Evolutionary conservation across 2,329 filamentous ascomycete genomes (phyloP).

Genomic region (Domatiomyces catenatus): DNA sequence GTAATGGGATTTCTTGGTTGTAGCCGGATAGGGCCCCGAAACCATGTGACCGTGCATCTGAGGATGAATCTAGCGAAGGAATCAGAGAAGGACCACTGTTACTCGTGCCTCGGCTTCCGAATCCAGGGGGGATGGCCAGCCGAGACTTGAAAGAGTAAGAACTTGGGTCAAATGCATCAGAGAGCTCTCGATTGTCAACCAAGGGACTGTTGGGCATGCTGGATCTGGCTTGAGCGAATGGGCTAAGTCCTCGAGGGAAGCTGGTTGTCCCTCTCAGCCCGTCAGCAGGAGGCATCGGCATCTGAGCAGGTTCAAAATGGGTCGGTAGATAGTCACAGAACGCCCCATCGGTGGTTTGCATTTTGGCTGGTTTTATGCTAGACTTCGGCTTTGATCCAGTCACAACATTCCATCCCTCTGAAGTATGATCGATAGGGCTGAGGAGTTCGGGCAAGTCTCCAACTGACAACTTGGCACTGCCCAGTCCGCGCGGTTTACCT

Average conservation of each 20-base stretch:
- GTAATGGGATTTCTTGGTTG: background rate
- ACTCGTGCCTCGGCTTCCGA: background rate
- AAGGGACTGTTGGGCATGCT: background rate
- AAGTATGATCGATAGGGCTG: background rate
- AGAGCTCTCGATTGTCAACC: background rate
- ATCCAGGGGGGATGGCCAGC: background rate
- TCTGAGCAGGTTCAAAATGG: background rate
- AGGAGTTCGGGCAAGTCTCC: background rate
- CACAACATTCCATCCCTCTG: background rate
- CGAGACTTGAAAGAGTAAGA: background rate
- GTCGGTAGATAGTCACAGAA: background rate
- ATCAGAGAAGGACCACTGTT: background rate
- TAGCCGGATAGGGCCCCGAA: background rate
- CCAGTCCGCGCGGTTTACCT: background rate
- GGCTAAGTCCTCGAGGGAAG: background rate
- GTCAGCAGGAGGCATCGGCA: background rate
- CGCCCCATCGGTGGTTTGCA: background rate
- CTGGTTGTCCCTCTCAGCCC: background rate
- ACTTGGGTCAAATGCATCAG: background rate
- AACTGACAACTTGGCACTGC: background rate
- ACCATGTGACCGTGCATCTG: background rate
- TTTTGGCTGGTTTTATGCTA: background rate
- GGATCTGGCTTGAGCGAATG: background rate
- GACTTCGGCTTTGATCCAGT: background rate
- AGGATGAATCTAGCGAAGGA: background rate